These are phyloP conservation scores for Haematococcus sp. DNA, from an alignment of 139 green algal species.

Conservation along the genomic window DNA sequence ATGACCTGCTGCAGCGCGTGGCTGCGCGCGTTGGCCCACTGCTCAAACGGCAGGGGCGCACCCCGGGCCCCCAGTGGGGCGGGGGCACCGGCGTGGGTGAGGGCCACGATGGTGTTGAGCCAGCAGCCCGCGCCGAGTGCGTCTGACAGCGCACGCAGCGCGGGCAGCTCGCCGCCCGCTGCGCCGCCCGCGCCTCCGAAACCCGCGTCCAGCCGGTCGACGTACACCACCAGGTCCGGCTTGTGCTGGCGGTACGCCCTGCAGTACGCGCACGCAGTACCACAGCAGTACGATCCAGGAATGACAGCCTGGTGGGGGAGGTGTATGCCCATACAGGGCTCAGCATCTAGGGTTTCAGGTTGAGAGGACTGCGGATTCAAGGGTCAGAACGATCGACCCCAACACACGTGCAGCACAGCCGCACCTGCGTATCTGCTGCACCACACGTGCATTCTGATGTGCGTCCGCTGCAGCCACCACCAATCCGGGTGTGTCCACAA, in stretches of 20 bases:
- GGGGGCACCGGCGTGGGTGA: constrained; percentile 43
- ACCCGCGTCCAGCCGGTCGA: constrained; percentile 44
- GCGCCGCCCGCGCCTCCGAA: not conserved
- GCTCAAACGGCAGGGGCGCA: constrained; percentile 23
- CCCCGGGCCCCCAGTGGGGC: constrained; percentile 4
- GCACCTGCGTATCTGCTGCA: constrained; percentile 39
- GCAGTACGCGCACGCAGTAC: not conserved
- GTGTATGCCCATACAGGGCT: not conserved
- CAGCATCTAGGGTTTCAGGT: not conserved
- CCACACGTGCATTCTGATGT: constrained; percentile 27
- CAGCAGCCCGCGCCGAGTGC: constrained; percentile 41
- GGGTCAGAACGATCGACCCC: too few relatives aligned
- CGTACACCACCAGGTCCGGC: constrained; percentile 57
- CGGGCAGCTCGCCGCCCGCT: constrained; percentile 10
- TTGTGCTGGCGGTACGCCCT: constrained; percentile 41
- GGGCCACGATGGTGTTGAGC: constrained; percentile 59
- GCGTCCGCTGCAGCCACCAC: constrained; percentile 24
- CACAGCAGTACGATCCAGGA: not conserved
- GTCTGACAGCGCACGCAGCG: constrained; percentile 18
- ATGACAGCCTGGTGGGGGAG: not conserved
- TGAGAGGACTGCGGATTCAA: too few relatives aligned
- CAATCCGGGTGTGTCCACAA: constrained; percentile 54
- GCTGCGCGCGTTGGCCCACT: constrained; percentile 41
- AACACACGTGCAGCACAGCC: too few relatives aligned
- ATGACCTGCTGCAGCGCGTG: constrained; percentile 49